phyloP scores from a whole-genome alignment of 331 rosid genomes.

The Rhamnella rubrinervis region DNA sequence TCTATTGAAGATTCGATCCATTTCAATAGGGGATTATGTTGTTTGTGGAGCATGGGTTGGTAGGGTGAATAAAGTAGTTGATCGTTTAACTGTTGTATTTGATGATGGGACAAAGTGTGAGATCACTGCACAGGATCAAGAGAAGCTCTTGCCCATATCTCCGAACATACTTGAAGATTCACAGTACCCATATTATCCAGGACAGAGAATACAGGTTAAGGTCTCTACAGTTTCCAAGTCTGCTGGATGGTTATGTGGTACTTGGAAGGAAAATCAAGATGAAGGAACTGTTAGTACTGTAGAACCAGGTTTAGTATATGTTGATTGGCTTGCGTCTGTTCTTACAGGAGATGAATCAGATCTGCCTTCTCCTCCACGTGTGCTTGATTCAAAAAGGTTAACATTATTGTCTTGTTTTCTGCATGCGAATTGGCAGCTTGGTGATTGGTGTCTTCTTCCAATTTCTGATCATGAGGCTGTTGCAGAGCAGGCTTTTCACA shows the following conservation, averaged over 20 bases:
- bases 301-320: slow-evolving; percentile 77
- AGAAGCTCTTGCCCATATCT: slow-evolving; percentile 59
- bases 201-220: slow-evolving; percentile 80
- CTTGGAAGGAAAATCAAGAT: slow-evolving; percentile 65
- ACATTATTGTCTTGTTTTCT: slow-evolving; percentile 75
- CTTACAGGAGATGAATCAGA: slow-evolving; percentile 41
- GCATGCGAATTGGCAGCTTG: slow-evolving; percentile 88
- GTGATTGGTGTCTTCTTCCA: slow-evolving; percentile 90
- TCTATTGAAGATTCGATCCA: slow-evolving; percentile 69
- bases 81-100: slow-evolving; percentile 60
- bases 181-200: slow-evolving; percentile 90
- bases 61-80: slow-evolving; percentile 68
- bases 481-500: slow-evolving; percentile 32
- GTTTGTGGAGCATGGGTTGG: slow-evolving; percentile 90
- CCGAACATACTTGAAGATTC: slow-evolving; percentile 71
- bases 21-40: slow-evolving; percentile 78
- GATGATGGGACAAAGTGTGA: slow-evolving; percentile 77
- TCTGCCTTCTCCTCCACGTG: slow-evolving; percentile 49
- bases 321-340: slow-evolving; percentile 73
- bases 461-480: slow-evolving; percentile 33
- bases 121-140: slow-evolving; percentile 57
- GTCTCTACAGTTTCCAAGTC: slow-evolving; percentile 61
- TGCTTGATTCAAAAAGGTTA: slow-evolving; percentile 69
- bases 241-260: slow-evolving; percentile 71
- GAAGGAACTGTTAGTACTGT: slow-evolving; percentile 79